Evolutionary conservation across 129 eudicot genomes (phyloP).

Genomic region (Saussurea involucrata): DNA sequence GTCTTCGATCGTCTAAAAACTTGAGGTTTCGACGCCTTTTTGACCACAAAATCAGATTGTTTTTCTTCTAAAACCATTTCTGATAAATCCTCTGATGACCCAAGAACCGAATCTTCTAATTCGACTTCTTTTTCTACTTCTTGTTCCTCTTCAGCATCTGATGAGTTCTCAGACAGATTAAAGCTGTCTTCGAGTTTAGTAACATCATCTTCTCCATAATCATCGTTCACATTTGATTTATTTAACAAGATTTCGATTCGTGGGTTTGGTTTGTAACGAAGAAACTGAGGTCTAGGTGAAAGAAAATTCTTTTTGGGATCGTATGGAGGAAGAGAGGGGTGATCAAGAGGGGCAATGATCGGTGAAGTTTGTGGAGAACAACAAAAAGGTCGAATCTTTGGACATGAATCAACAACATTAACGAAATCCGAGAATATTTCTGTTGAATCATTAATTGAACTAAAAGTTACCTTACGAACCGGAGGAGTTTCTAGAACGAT

Average conservation of each 20-base stretch:
- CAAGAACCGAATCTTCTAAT: constrained; percentile 27
- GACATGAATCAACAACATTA: background rate
- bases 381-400: constrained; percentile 7
- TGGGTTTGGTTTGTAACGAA: constrained; percentile 74
- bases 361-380: constrained; percentile 39
- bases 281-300: constrained; percentile 88
- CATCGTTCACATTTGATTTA: constrained; percentile 26
- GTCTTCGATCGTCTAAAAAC: constrained; percentile 31
- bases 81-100: constrained; percentile 31
- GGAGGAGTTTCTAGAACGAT: constrained; percentile 24
- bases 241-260: constrained; percentile 41
- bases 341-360: constrained; percentile 59
- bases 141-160: constrained; percentile 40
- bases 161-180: constrained; percentile 42
- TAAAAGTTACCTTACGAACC: constrained; percentile 29
- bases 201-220: constrained; percentile 32
- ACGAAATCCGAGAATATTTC: constrained; percentile 27
- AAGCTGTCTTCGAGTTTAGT: constrained; percentile 43
- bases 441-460: constrained; percentile 14
- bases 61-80: constrained; percentile 26
- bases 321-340: constrained; percentile 67
- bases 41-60: constrained; percentile 19
- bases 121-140: constrained; percentile 4
- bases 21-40: constrained; percentile 15
- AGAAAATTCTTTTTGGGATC: constrained; percentile 81